Conservation (phyloP, 2,329 filamentous ascomycete genomes). For the Curvularia sp. region DNA sequence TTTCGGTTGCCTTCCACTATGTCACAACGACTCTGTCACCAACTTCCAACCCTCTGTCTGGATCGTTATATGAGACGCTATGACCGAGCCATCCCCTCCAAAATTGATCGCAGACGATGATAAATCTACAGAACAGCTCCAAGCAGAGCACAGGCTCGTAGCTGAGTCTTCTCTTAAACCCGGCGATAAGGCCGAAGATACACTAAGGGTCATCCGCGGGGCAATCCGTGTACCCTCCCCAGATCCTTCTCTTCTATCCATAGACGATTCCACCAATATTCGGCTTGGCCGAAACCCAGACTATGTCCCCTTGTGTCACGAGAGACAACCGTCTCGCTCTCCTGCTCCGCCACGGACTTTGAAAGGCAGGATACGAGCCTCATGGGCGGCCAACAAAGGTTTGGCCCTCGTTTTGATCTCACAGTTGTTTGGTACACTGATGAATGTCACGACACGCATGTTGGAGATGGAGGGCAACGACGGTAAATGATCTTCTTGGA, state of each 20-base stretch:
- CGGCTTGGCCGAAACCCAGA: constrained; percentile 36
- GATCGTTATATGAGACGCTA: constrained; percentile 30
- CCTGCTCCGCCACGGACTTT: constrained; percentile 30
- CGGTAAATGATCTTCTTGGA: constrained; percentile 42
- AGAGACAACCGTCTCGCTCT: constrained; percentile 33
- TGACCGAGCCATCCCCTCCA: constrained; percentile 32
- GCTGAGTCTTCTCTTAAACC: constrained; percentile 32
- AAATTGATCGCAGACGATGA: constrained; percentile 30
- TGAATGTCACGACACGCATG: constrained; percentile 82
- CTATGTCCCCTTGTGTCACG: constrained; percentile 22
- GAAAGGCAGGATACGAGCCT: constrained; percentile 34
- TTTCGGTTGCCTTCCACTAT: constrained; percentile 21
- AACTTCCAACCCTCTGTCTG: constrained; percentile 7
- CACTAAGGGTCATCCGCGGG: constrained; percentile 35
- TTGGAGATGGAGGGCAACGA: constrained; percentile 72
- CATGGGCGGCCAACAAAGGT: constrained; percentile 74
- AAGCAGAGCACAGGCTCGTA: constrained; percentile 7
- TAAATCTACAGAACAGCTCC: constrained; percentile 23
- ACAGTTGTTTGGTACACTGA: constrained; percentile 81
- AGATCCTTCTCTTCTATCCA: constrained; percentile 43
- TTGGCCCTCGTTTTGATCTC: constrained; percentile 74
- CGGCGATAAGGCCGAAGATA: constrained; percentile 39
- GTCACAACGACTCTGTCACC: constrained; percentile 21
- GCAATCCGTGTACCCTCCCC: constrained; percentile 45
- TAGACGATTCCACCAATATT: constrained; percentile 43